phyloP scores from a whole-genome alignment of 306 rosid species.

The Quercus variabilis region DNA sequence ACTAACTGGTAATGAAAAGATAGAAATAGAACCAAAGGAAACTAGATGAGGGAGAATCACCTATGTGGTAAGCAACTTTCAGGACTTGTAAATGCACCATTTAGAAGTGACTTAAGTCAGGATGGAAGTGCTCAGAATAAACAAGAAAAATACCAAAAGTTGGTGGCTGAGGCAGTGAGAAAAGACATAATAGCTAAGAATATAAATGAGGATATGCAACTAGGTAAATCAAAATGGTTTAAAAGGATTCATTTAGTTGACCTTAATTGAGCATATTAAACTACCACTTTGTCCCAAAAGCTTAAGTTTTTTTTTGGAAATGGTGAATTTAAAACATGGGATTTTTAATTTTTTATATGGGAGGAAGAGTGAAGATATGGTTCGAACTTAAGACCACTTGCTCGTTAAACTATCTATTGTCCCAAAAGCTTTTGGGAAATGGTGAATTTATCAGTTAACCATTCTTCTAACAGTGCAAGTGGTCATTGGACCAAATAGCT shows the following conservation, averaged over 20 bases:
- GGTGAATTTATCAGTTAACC: too few species aligned
- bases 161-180: background rate
- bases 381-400: too few species aligned
- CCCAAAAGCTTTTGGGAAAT: too few species aligned
- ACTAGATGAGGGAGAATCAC: background rate
- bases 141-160: background rate
- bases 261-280: too few species aligned
- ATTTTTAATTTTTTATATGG: too few species aligned
- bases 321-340: too few species aligned
- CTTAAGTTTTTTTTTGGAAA: too few species aligned
- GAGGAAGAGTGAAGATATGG: too few species aligned
- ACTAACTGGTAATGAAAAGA: background rate
- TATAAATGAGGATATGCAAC: background rate
- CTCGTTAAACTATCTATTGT: too few species aligned
- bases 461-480: background rate
- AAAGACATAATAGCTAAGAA: background rate
- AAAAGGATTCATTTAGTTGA: background rate
- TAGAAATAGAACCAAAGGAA: background rate
- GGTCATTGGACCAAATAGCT: background rate
- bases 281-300: too few species aligned
- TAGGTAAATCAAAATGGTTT: background rate
- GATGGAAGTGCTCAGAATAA: background rate
- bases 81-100: background rate
- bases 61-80: background rate
- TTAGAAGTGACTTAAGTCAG: background rate